Evolutionary conservation across 805 yeast genomes (phyloP), one percentile per base, ranked within the genome.

Genomic region (Grigorovia humatica): DNA sequence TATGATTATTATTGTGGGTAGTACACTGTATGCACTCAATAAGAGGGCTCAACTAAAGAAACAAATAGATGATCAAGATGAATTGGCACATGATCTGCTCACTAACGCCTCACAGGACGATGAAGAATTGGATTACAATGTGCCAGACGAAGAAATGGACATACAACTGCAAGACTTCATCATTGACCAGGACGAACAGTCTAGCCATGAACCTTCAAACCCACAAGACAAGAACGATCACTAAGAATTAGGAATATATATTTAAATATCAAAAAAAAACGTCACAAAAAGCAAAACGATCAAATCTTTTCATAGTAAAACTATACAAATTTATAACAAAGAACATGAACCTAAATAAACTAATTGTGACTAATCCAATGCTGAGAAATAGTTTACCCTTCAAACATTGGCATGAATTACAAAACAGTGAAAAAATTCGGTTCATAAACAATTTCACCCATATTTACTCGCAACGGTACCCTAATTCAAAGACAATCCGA

Each of bases 21-120:
- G 85, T 46, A 91, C 95, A 0, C 65, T 78, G 35, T 67, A 76
- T 44, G 83, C 85, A 15, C 68, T 84, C n/a, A 71, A 72, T 51
- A 74, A 70, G 58, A 82, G 79, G 63, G 41, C 19, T 32, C 46
- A 42, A 8, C n/a, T 40, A 13, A 13, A 30, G n/a, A 20, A 44
- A 32, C 15, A 44, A 8, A 47, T 35, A 12, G 18, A 13, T 12
- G 15, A 13, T n/a, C 9, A 15, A 15, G 15, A 15, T 38, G 17
- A 4, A 12, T 7, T 13, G 12, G 17, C n/a, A 15, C 12, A 38
- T 17, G 42, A 15, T 15, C 27, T 23, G 27, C 27, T 23, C 27
- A 23, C 27, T 4, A 6, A 23, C 6, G 6, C 27, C 6, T 23
- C 27, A 23, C 27, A 23, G 27, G 27, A 23, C 27, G 27, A 23